Base-by-base conservation (phyloP, 2,329 filamentous ascomycete species). In the Penicillium expansum region DNA sequence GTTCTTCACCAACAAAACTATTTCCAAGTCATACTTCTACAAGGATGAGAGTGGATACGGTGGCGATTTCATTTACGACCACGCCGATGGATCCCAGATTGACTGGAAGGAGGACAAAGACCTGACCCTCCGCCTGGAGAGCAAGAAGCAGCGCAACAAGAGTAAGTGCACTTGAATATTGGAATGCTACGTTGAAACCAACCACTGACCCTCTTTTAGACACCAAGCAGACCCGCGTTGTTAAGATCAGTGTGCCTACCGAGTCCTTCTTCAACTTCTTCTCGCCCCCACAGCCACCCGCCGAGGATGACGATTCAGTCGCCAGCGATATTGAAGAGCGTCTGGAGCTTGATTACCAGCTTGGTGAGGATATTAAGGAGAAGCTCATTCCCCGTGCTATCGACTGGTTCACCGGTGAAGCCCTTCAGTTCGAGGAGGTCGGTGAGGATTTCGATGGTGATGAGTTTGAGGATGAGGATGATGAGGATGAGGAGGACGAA, bases 191-290 rank as follows among this genome's bases (percentile, higher is more conserved):
- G 9, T 18, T 30, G 24, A 20, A 37, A 50, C 30, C 43, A 18
- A 55, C 38, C 22, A 16, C 11, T 35, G 1, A 16, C 32, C 5
- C 68, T 58, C 54, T 38, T 61, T 5, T 69, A 97, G 94, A 94
- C 82, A 99, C 94, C 67, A 99, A 99, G 83, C 94, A 99, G 78
- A 99, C 94, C 60, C 91, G 94, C 66, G 91, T 99, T 66, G 92
- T 99, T 66, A 97, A 97, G 87, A 96, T 97, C 83, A 97, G 93
- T 1, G 94, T 99, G 45, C 94, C 94, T 37, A 97, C 93, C 57
- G 94, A 97, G 76, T 97, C 94, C 2, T 99, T 99, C 84, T 92
- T 92, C 86, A 96, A 96, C 84, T 97, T 97, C 86, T 99, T 99
- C 82, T 92, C 92, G 53, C 94, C 94, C 27, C 95, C 94, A 45